Base-by-base conservation (phyloP, 2,329 filamentous ascomycete species). In the Alternaria hordeiaustralica region DNA sequence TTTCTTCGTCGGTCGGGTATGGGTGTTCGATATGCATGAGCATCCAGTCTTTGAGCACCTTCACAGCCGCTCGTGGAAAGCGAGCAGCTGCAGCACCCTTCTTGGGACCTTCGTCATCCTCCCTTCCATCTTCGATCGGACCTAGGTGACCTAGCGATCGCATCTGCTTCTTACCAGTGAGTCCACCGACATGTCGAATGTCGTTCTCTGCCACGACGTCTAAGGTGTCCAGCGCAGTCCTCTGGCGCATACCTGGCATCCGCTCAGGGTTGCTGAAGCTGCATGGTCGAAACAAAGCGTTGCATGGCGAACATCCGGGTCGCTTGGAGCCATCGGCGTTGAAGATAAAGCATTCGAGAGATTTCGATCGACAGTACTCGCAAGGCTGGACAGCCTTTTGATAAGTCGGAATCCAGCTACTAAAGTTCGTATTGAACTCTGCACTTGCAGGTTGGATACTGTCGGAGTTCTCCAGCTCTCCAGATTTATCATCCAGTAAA, bases 1-100 rank as follows among this genome's bases (percentile, higher is more conserved):
- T 96, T 76, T 97, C 92, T 62, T 93, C 89, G 46, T 97, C 93
- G 33, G 89, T 94, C 6, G 94, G 94, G 76, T 97, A 97, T 0
- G 94, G 94, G 71, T 96, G 92, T 56, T 91, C 87, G 73, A 87
- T 88, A 76, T 97, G 93, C 7, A 89, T 89, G 0, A 90, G 87
- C 30, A 97, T 86, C 94, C 94, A 97, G 71, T 90, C 89, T 80
- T 95, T 95, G 55, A 97, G 82, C 44, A 93, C 87, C 71, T 91
- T 91, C 65, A 96, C 87, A 1, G 93, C 92, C 70, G 94, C 90
- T 66, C 92, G 85, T 5, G 93, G 93, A 79, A 97, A 94, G 53
- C 89, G 70, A 58, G 72, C 69, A 47, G 74, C 75, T 21, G 74
- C 67, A 69, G 80, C 65, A 49, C 76, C 80, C 69, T 72, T 79